Conservation (phyloP, 2,329 filamentous ascomycete genomes). For the Elsinoe australis region DNA sequence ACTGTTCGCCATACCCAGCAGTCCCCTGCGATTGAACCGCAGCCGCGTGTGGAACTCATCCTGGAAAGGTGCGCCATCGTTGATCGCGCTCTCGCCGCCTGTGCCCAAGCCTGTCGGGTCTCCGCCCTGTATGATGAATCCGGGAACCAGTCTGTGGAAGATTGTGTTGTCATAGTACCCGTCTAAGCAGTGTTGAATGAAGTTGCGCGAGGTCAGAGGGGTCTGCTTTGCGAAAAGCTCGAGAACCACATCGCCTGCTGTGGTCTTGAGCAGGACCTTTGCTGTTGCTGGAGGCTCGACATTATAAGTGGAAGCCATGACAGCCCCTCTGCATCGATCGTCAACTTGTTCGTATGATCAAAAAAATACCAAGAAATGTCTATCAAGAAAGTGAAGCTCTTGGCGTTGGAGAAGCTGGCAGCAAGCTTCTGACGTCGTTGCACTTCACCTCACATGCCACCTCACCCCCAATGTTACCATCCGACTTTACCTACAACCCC, state of each 20-base stretch:
- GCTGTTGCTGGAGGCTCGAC: constrained; percentile 91
- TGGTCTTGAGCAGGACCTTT: constrained; percentile 85
- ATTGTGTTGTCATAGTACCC: constrained; percentile 91
- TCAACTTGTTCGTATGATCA: no score
- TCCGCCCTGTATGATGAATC: constrained; percentile 89
- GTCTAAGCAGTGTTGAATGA: constrained; percentile 88
- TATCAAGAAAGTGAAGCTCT: constrained; percentile 13
- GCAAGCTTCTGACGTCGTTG: constrained; percentile 13
- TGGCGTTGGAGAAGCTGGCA: constrained; percentile 14
- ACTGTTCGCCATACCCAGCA: constrained; percentile 94
- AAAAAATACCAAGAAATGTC: no score
- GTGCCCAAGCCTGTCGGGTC: constrained; percentile 89
- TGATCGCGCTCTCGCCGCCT: constrained; percentile 86
- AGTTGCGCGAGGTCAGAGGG: constrained; percentile 86
- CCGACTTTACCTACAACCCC: neutral
- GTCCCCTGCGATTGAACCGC: constrained; percentile 83
- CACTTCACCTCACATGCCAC: constrained; percentile 5
- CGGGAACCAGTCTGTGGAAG: constrained; percentile 86
- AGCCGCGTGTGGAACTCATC: constrained; percentile 90
- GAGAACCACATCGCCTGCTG: constrained; percentile 77
- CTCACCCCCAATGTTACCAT: no score
- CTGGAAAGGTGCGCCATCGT: constrained; percentile 71
- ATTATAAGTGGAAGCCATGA: constrained; percentile 89
- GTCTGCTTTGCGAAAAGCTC: constrained; percentile 94
- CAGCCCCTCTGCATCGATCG: no score